These are phyloP conservation scores for Lasiodiplodia gonubiensis DNA, from an alignment of 2,329 filamentous ascomycete species.

Conservation along the genomic window DNA sequence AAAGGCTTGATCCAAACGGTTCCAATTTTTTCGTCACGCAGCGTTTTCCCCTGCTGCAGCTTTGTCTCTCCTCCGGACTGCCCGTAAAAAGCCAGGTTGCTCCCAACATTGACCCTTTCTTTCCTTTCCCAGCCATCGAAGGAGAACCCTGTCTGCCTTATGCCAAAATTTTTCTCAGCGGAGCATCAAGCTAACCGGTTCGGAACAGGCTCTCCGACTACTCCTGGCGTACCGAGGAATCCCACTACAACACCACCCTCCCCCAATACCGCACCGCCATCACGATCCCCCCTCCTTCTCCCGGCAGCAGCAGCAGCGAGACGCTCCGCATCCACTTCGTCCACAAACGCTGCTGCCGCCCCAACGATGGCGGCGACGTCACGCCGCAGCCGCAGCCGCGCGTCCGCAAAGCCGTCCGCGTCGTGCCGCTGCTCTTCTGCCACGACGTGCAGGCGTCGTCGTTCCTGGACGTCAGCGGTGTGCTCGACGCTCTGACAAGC, in stretches of 20 bases:
- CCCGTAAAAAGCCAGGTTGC: no score
- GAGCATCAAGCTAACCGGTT: neutral
- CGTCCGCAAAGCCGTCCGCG: constrained; percentile 48
- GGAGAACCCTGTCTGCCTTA: no score
- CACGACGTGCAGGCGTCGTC: constrained; percentile 71
- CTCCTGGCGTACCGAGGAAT: constrained; percentile 67
- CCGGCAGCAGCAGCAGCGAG: neutral
- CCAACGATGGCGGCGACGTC: neutral
- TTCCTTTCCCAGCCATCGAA: no score
- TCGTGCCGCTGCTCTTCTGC: constrained; percentile 68
- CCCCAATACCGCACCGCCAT: constrained; percentile 69
- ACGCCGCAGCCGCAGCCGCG: constrained; percentile 38
- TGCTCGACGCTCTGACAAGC: constrained; percentile 60
- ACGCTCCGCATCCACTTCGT: constrained; percentile 68
- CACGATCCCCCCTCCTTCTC: constrained; percentile 34
- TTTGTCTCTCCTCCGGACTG: no score
- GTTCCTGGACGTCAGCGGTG: constrained; percentile 64
- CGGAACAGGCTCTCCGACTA: constrained; percentile 69
- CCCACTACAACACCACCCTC: constrained; percentile 62
- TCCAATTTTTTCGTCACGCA: no score
- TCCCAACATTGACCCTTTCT: no score
- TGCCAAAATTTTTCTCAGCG: neutral
- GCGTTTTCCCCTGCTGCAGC: no score
- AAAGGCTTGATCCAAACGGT: no score
- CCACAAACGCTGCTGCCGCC: constrained; percentile 55